Evolutionary conservation across 2,329 filamentous ascomycete genomes (phyloP), one percentile per base, ranked within the genome.

Genomic region (Colletotrichum destructivum): DNA sequence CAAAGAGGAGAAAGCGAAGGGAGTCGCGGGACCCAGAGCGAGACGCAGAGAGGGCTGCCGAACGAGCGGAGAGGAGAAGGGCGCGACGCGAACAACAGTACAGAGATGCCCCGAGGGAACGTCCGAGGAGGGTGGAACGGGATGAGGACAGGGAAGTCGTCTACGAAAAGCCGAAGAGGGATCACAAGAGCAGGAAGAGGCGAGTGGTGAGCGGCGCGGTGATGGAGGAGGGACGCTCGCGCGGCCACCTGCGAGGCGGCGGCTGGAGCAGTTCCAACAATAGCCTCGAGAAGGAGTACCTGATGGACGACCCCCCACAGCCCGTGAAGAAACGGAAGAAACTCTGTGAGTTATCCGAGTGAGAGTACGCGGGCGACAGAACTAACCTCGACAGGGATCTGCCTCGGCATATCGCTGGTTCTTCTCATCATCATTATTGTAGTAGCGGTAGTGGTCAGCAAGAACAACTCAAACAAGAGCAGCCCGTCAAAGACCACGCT

Each of bases 191-290:
- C 52, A 87, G 86, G 74, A 89, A 90, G 77, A 86, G 86, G 68
- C 84, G 92, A 72, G 85, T 93, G n/a, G 91, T 92, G 23, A 94
- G 92, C 73, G 92, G 92, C 23, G 90, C 91, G 0, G 82, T 92
- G 21, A 83, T 93, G 75, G 92, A 94, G 77, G 92, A 94, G 79
- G 92, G 92, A 0, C 81, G 81, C 8, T 78, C 75, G 23, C 80
- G 81, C 7, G 80, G 79, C 11, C 61, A 62, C 2, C 64, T 88
- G 7, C 80, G 86, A 71, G 86, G 87, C 6, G 86, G 86, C 75
- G 81, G 76, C 76, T 81, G 75, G 75, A 83, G 77, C 80, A 86
- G 84, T 84, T 69, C 69, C 31, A 66, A 72, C n/a, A 84, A 88
- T 77, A 84, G 87, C 76, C 79, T 83, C 77, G 82, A 87, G 77